phyloP scores from a whole-genome alignment of 768 basidiomycete genomes.

The Coprinellus aureogranulatus region DNA sequence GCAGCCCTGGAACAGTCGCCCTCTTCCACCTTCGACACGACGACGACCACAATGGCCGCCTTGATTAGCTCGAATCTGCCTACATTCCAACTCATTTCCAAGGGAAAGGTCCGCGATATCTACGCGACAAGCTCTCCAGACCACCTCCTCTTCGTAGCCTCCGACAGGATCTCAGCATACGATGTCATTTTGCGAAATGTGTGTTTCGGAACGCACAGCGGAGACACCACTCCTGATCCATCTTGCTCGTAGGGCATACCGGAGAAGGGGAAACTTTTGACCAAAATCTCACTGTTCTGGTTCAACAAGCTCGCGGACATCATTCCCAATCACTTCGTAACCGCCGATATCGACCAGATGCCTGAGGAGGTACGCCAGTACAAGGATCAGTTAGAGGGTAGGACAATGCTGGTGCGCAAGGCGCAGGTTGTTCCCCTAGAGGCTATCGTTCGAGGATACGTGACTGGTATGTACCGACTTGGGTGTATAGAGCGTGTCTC shows the following conservation, averaged over 20 bases:
- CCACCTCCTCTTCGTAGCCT: slow-evolving; percentile 87
- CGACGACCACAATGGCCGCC: slow-evolving; percentile 24
- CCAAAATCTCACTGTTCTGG: slow-evolving; percentile 92
- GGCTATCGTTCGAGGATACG: slow-evolving; percentile 93
- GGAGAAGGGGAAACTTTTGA: slow-evolving; percentile 87
- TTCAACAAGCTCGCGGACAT: slow-evolving; percentile 77
- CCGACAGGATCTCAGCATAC: slow-evolving; percentile 94
- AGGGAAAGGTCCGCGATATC: slow-evolving; percentile 96
- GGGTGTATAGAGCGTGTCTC: neutral
- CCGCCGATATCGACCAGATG: slow-evolving; percentile 75
- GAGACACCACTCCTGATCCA: neutral
- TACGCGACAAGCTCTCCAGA: slow-evolving; percentile 72
- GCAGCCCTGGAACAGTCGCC: no score
- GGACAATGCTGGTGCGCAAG: slow-evolving; percentile 88
- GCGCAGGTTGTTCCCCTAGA: slow-evolving; percentile 89
- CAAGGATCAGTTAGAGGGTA: slow-evolving; percentile 72
- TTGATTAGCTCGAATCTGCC: slow-evolving; percentile 59
- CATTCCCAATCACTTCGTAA: slow-evolving; percentile 88
- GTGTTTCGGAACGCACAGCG: slow-evolving; percentile 28
- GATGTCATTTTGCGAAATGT: slow-evolving; percentile 95
- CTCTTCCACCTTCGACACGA: no score
- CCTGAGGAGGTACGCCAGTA: slow-evolving; percentile 75
- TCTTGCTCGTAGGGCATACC: slow-evolving; percentile 77
- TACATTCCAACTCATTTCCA: slow-evolving; percentile 68
- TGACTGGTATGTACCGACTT: slow-evolving; percentile 64